These are phyloP conservation scores for Colletotrichum aenigma DNA, from an alignment of 2,329 filamentous ascomycete species.

Conservation along the genomic window DNA sequence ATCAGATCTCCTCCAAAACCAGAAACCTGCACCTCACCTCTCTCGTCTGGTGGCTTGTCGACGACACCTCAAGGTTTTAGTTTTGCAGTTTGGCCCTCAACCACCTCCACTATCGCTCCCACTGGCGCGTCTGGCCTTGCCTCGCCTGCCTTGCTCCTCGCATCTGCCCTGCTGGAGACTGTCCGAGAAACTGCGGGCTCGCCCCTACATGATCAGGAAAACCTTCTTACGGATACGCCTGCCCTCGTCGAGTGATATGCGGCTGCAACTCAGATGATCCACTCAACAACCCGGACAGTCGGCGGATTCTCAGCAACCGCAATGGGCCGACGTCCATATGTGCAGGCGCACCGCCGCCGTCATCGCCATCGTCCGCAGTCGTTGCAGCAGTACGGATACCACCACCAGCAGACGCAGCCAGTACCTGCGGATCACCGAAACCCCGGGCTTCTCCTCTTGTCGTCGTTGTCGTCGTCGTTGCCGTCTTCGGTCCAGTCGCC, in stretches of 20 bases:
- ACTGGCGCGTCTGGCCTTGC: background rate
- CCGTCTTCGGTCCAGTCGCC: background rate
- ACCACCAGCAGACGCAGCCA: background rate
- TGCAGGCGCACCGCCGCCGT: slow-evolving; percentile 6
- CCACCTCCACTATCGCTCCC: slow-evolving; percentile 12
- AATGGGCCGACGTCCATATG: slow-evolving; percentile 14
- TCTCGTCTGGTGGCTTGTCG: background rate
- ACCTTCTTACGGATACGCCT: background rate
- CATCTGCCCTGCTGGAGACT: background rate
- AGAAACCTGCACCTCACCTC: background rate
- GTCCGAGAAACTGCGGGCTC: background rate
- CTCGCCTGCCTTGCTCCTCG: background rate
- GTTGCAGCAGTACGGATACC: background rate
- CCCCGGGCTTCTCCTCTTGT: background rate
- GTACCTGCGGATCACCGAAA: background rate
- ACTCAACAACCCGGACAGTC: slow-evolving; percentile 3
- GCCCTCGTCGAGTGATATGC: background rate
- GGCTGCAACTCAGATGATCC: slow-evolving; percentile 18
- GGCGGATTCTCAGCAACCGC: background rate
- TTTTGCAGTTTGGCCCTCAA: background rate
- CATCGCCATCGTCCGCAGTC: background rate
- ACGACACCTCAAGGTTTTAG: background rate
- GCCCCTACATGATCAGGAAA: background rate
- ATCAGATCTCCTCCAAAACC: background rate
- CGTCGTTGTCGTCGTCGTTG: background rate